Base-by-base conservation (phyloP, 2,329 filamentous ascomycete genomes). In the Sarocladium oryzae region DNA sequence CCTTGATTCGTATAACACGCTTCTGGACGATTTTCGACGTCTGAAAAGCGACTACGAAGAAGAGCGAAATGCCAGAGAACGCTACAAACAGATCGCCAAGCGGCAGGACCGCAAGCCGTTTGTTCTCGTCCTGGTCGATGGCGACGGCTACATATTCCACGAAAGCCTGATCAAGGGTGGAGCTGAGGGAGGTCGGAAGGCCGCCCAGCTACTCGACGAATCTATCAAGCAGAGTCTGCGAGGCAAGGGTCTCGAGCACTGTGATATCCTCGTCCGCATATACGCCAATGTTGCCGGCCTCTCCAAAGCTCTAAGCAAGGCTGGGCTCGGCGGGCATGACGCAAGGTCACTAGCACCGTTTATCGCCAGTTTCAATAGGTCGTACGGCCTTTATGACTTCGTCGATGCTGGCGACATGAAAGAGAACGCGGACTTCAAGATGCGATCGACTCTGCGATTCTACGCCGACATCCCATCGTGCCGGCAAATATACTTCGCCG, bases 401-500 rank as follows among this genome's bases (percentile, higher is more conserved):
- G 69, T 83, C 13, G 82, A 85, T 59, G 78, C 78, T 10, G 78
- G 81, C 9, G 76, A 80, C 55, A 71, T 78, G 32, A 82, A 83
- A 58, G 78, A 81, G 56, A 77, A 76, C 26, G 76, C 77, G 24
- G 77, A 79, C 57, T 78, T 76, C 59, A 85, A 85, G 61, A 71
- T 85, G 51, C 72, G 78, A 59, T 78, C 61, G 38, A 53, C 65
- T 52, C 60, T 72, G 9, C 67, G 70, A 4, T 67, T 82, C 1
- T 82, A 80, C 54, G 74, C 71, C 30, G 75, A 82, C 41, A 80
- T 79, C 56, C 66, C 71, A 3, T 78, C 83, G 58, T 86, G 82
- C 67, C 80, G 78, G 56, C 81, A 84, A 60, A 81, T 86, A 32
- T 79, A 78, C 58, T 79, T 83, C 52, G 82, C 79, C 4, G 80